phyloP scores from a whole-genome alignment of 2,329 filamentous ascomycete genomes.

The Gaeumannomyces tritici region DNA sequence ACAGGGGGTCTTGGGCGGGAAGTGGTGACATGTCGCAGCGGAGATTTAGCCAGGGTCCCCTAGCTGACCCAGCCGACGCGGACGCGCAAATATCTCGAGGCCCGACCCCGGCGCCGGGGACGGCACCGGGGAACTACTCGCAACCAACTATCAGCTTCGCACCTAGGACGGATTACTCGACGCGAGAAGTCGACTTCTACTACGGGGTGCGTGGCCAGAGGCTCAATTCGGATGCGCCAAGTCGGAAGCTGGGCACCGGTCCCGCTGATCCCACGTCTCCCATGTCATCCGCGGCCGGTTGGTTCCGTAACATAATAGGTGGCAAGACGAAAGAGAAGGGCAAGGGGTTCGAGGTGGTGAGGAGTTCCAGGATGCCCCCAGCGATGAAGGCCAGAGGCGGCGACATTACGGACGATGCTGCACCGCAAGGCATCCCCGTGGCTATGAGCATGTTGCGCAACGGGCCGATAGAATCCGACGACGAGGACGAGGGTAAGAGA shows the following conservation, averaged over 20 bases:
- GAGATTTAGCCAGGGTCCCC: slow-evolving; percentile 25
- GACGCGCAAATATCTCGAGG: slow-evolving; percentile 31
- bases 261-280: slow-evolving; percentile 91
- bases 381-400: slow-evolving; percentile 51
- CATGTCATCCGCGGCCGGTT: slow-evolving; percentile 79
- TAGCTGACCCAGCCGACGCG: slow-evolving; percentile 28
- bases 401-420: slow-evolving; percentile 56
- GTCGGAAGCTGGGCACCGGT: slow-evolving; percentile 81
- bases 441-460: slow-evolving; percentile 50
- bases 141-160: slow-evolving; percentile 32
- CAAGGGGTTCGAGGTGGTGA: slow-evolving; percentile 94
- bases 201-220: slow-evolving; percentile 87
- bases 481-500: slow-evolving; percentile 33
- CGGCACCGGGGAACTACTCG: slow-evolving; percentile 29
- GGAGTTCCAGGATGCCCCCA: slow-evolving; percentile 78
- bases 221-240: slow-evolving; percentile 69
- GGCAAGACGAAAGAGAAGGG: slow-evolving; percentile 88
- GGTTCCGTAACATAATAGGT: slow-evolving; percentile 71
- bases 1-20: slow-evolving; percentile 23
- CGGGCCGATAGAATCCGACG: slow-evolving; percentile 56
- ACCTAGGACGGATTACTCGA: slow-evolving; percentile 75
- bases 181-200: slow-evolving; percentile 93
- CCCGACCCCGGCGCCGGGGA: slow-evolving; percentile 32
- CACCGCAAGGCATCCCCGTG: slow-evolving; percentile 55
- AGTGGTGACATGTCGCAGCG: slow-evolving; percentile 27